Base-by-base conservation (phyloP, 352 stramenopile genomes). In the Pythium brassicae region DNA sequence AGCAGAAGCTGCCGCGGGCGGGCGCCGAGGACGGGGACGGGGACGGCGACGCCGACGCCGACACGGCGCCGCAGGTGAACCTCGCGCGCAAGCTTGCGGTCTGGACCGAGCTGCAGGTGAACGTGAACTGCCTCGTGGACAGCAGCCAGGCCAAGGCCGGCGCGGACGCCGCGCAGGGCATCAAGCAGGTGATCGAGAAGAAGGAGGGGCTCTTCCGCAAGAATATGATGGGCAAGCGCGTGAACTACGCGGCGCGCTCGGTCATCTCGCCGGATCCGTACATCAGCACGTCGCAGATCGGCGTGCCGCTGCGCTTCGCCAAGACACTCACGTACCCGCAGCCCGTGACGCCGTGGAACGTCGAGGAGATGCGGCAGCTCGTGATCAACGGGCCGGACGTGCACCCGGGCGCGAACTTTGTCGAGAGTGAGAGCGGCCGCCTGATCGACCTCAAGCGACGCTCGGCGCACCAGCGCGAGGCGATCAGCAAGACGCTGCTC, bases 181-280 rank as follows among this genome's bases (percentile, higher is more conserved):
- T 99, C 63, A 90, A 96, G 47, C 97, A 99, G 72, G 67, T 99
- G 44, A 95, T 99, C 50, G 97, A 99, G 77, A 98, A 98, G 73
- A 99, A 99, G 72, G 96, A 99, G 72, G 98, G 98, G 62, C 85
- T 99, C 12, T 99, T 99, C 74, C 95, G 98, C 39, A 99, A 99
- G 74, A 81, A 95, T 65, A 95, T 96, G 87, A 96, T 96, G 87
- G 98, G 98, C 48, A 99, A 99, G 81, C 96, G 98, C 61, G 98
- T 99, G 22, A 99, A 99, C 78, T 99, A 98, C 74, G 95, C 96
- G 0, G 98, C 97, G 59, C 92, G 98, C 9, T 99, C 95, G 12
- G 97, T 99, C 55, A 99, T 99, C 70, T 99, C 96, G 48, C 97
- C 98, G 2, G 98, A 99, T 56, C 97, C 97, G 39, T 99, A 99